Conservation (phyloP, 1,284 basidiomycete species). For the Cryptococcus deneoformans region DNA sequence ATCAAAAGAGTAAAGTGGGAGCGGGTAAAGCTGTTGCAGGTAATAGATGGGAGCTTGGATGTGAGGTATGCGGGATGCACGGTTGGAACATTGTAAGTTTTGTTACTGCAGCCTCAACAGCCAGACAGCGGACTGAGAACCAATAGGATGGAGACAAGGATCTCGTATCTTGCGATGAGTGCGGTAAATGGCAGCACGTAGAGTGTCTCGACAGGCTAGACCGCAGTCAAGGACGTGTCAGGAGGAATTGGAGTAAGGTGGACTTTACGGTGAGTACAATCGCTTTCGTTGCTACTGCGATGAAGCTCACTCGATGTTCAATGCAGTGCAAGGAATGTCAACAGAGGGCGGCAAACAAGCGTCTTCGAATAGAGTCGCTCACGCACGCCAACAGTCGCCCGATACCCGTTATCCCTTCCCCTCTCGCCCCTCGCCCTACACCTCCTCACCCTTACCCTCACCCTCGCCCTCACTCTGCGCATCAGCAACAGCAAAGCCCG, state of each 20-base stretch:
- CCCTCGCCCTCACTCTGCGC: neutral
- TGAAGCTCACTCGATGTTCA: neutral
- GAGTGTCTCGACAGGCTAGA: conserved; percentile 47
- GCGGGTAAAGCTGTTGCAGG: conserved; percentile 4
- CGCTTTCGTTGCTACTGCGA: too few species aligned
- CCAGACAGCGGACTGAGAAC: neutral
- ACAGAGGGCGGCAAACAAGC: conserved; percentile 22
- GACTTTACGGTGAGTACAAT: conserved; percentile 40
- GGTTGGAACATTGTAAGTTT: conserved; percentile 52
- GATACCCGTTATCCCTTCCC: neutral
- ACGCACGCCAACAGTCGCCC: conserved; percentile 1
- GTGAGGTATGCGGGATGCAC: conserved; percentile 52
- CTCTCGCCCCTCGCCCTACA: neutral
- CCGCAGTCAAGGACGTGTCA: conserved; percentile 24
- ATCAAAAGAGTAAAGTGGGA: neutral
- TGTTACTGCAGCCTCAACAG: neutral
- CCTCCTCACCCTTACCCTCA: neutral
- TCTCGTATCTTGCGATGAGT: conserved; percentile 54
- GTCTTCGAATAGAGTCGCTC: neutral
- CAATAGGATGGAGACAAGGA: conserved; percentile 50
- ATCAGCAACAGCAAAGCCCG: conserved; percentile 1
- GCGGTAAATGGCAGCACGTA: conserved; percentile 53
- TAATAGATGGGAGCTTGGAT: conserved; percentile 52
- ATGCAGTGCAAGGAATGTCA: conserved; percentile 38
- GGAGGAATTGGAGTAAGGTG: conserved; percentile 48